Base-by-base conservation (phyloP, 768 basidiomycete species). In the Boletus subparvulus region DNA sequence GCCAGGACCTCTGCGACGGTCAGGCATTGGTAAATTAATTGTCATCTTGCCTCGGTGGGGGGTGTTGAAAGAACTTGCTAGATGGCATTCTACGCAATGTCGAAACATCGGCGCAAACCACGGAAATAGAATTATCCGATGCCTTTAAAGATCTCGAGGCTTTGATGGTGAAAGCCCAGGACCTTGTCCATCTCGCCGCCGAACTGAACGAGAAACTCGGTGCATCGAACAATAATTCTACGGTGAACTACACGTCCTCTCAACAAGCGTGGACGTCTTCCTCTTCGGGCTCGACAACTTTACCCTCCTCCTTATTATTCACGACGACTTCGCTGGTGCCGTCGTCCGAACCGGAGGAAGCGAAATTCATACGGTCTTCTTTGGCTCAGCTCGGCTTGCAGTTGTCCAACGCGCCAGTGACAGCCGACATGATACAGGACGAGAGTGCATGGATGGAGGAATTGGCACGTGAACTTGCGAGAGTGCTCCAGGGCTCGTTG, bases 181-280 rank as follows among this genome's bases (percentile, higher is more conserved):
- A 95, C 62, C 96, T 98, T 86, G 94, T 95, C 54, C 83, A 83
- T 32, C 80, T 98, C 24, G 94, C 96, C 3, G 87, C 86, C 50
- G 88, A 95, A 37, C 81, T 98, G 59, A 94, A 92, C 65, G 84
- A 90, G 54, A 90, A 84, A 59, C 78, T 97, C 26, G 86, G 87
- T 8, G 80, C 81, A 0, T 67, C 75, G 9, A 59, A 57, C 37
- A 58, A 52, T 14, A 53, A 60, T 8, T 50, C 62, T 21, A 32
- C 41, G 14, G 33, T 35, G 50, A 60, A 28, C 19, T 19, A 52
- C 21, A 30, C 56, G 36, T 19, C 44, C 6, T n/a, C 59, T 49
- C 24, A 61, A 13, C 21, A 66, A 6, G 50, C 64, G 40, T 53
- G 67, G 58, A 49, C 61, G 53, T 19, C 65, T 59, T 9, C 61